These are phyloP conservation scores for Boletales sp. DNA, from an alignment of 768 basidiomycete genomes.

Conservation along the genomic window DNA sequence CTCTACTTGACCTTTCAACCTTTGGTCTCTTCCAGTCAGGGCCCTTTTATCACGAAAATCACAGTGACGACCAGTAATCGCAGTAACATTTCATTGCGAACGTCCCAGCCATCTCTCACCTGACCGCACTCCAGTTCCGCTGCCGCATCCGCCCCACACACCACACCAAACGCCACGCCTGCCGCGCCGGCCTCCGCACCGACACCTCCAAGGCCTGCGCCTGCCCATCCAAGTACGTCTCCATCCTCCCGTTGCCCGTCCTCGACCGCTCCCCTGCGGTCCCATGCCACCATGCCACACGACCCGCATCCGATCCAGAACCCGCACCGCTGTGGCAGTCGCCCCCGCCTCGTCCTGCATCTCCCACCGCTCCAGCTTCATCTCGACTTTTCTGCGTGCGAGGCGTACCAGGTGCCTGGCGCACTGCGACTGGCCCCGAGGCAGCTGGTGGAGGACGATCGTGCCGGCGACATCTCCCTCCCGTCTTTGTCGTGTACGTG, in stretches of 20 bases:
- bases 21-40: too few relatives aligned
- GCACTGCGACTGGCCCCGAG: slow-evolving; percentile 25
- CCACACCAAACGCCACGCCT: slow-evolving; percentile 48
- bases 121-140: slow-evolving; percentile 40
- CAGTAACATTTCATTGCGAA: too few relatives aligned
- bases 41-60: too few relatives aligned
- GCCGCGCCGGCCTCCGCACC: slow-evolving; percentile 40
- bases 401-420: slow-evolving; percentile 7
- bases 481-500: too few relatives aligned
- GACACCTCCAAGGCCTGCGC: slow-evolving; percentile 39
- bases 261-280: slow-evolving; percentile 27
- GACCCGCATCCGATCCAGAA: slow-evolving; percentile 14
- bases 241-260: slow-evolving; percentile 16
- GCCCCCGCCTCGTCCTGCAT: slow-evolving; percentile 1
- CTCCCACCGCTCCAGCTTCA: slow-evolving; percentile 12
- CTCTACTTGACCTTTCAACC: too few relatives aligned
- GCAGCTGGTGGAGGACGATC: slow-evolving; percentile 25
- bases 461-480: neutral
- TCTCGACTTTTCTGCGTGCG: neutral
- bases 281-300: neutral
- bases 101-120: too few relatives aligned
- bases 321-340: slow-evolving; percentile 1
- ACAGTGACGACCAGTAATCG: too few relatives aligned
- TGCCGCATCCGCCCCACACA: slow-evolving; percentile 34
- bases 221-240: slow-evolving; percentile 39